Base-by-base conservation (phyloP, 192 early-diverging fungal genomes). In the Funneliformis mosseae region DNA sequence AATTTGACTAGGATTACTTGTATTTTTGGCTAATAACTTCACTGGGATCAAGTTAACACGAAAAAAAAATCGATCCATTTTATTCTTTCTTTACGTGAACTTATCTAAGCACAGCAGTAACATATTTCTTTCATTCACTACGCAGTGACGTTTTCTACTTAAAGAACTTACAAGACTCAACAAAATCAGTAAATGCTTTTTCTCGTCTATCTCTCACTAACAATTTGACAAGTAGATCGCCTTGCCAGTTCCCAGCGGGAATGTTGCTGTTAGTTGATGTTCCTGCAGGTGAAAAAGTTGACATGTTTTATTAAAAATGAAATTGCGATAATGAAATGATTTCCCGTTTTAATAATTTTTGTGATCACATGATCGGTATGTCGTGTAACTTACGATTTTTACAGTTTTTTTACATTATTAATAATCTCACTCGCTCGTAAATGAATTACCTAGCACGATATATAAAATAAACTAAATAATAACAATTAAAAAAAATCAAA, bases 131-230 rank as follows among this genome's bases (percentile, higher is more conserved):
- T 33, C 33, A 33, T 55, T 50, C 12, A 50, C 11, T 50, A 16
- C 2, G 48, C 5, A 33, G 33, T 3, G 0, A 33, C 33, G 3
- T 2, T 33, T 33, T 33, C 33, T n/a, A 18, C 18, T 55, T 18
- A 41, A 45, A 14, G 21, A 41, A 81, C 84, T 81, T 87, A 88
- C 88, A 85, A 60, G 86, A 83, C 67, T 88, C 84, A 39, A 88
- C 85, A 81, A 88, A 84, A 42, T 79, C 77, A 21, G 81, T 85
- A 69, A 87, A 87, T 71, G 86, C 82, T 60, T 87, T 83, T 76
- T 88, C 88, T 68, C 85, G 81, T 27, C 79, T 81, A 78, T 88
- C 86, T 61, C 88, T 81, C 28, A 84, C 79, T 21, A 80, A 67
- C 41, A 88, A 81, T 25, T 81, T 85, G 41, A 80, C 70, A 7